A percentile compares a stretch with the other conserved stretches of the same genome.
These are phyloP conservation scores for Chalara sp. DNA, from an alignment of 2,329 filamentous ascomycete species.

Conservation along the genomic window DNA sequence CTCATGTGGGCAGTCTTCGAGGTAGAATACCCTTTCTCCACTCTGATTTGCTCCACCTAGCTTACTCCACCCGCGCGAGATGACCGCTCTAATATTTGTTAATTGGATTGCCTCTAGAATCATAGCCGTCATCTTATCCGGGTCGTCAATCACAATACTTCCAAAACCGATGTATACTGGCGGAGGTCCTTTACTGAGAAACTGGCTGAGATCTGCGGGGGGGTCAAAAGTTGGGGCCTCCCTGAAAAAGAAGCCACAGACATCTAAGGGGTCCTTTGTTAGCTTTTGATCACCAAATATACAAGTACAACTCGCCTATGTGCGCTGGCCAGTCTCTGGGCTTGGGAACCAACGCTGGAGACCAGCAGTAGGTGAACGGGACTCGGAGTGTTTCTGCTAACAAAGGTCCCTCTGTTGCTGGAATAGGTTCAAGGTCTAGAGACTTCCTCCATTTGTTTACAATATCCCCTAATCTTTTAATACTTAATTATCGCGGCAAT, in stretches of 20 bases:
- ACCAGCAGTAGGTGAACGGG: conserved; percentile 61
- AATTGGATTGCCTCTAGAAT: conserved; percentile 40
- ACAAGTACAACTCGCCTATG: not conserved
- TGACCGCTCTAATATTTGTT: conserved; percentile 42
- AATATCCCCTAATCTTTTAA: conserved; percentile 31
- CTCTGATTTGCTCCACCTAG: conserved; percentile 32
- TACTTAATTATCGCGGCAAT: not conserved
- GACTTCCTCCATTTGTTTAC: conserved; percentile 40
- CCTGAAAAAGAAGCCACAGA: conserved; percentile 41
- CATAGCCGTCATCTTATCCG: conserved; percentile 34
- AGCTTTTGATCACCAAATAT: not conserved
- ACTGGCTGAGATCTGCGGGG: conserved; percentile 31
- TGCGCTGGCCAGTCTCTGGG: conserved; percentile 30
- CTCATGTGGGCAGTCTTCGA: conserved; percentile 43
- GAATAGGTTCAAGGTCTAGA: conserved; percentile 34
- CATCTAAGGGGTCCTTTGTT: conserved; percentile 7
- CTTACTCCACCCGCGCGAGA: conserved; percentile 48
- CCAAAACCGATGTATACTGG: conserved; percentile 52
- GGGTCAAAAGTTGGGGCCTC: conserved; percentile 32
- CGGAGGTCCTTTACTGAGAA: conserved; percentile 38
- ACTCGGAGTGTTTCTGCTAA: conserved; percentile 66
- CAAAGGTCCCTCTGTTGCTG: conserved; percentile 33
- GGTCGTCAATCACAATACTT: conserved; percentile 47
- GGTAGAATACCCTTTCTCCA: conserved; percentile 34
- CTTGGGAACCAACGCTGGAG: conserved; percentile 31